Conservation (phyloP, 495 filamentous ascomycete species). For the Amniculicola lignicola region DNA sequence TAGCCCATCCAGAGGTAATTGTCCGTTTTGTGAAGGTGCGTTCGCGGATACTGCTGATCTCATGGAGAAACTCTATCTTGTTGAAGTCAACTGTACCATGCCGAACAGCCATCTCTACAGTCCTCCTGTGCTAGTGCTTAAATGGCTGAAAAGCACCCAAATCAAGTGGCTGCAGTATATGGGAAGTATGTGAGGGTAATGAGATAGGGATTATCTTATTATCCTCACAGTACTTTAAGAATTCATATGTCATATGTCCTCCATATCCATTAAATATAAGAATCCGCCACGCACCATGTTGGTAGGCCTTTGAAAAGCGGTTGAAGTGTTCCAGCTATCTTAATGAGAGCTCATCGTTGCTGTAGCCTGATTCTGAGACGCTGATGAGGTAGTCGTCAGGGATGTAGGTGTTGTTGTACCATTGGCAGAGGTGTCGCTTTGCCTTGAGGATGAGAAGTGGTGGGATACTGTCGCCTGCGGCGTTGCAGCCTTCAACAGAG, state of each 20-base stretch:
- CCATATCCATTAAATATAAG: background rate
- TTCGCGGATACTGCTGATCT: background rate
- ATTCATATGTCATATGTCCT: background rate
- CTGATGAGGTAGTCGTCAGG: background rate
- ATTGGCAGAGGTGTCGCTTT: background rate
- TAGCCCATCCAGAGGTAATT: background rate
- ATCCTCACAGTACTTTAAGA: background rate
- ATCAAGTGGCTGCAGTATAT: background rate
- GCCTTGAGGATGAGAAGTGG: background rate
- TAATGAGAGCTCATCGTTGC: background rate
- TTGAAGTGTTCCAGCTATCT: background rate
- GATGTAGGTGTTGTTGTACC: background rate
- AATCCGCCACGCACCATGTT: background rate
- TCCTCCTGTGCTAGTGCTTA: background rate
- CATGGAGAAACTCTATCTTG: background rate
- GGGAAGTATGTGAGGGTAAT: background rate
- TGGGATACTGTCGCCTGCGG: background rate
- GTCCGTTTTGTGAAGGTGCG: background rate
- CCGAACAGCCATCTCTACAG: background rate
- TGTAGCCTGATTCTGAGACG: background rate
- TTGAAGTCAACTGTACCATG: background rate
- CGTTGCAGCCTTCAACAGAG: background rate
- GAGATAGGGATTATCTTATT: background rate
- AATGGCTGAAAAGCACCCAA: background rate
- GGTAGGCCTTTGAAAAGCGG: background rate